Base-by-base conservation (phyloP, 2,329 filamentous ascomycete species). In the Helotiales sp. region DNA sequence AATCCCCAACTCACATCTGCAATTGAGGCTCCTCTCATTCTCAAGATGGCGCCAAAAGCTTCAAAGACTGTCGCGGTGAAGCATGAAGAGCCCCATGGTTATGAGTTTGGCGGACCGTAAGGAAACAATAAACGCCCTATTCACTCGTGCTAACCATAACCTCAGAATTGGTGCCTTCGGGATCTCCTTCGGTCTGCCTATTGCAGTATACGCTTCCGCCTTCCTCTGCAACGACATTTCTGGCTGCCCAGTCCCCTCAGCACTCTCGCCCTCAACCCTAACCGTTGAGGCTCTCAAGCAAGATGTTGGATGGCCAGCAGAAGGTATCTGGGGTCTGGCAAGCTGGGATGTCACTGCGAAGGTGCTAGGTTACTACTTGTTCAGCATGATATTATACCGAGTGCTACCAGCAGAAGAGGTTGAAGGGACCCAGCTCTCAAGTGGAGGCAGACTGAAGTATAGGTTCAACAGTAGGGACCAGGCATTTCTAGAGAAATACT, bases 211-310 rank as follows among this genome's bases (percentile, higher is more conserved):
- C 75, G 72, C 86, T 67, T 88, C 93, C 70, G 82, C 87, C 47
- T 96, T 97, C 71, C 79, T 88, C 68, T 97, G 93, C 81, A 98
- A 97, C 76, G 93, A 98, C 73, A 79, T 96, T 63, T 88, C 91
- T 8, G 93, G 95, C 58, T 98, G 95, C 71, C 95, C 93, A 47
- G 87, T 90, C 2, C 91, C 93, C 3, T 91, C 90, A 3, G 80
- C 93, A 8, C 81, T 96, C 34, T 80, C 82, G 65, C 92, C 90
- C 30, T 86, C 82, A 56, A 88, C 83, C 8, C 76, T 96, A 59
- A 86, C 86, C 40, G 77, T 92, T 48, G 83, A 87, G 19, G 82
- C 84, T 67, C 77, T 97, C 66, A 95, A 93, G 77, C 72, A 78
- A 55, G 91, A 97, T 69, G 84, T 91, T 42, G 91, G 89, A 66